These are phyloP conservation scores for Xylaria sp. DNA, from an alignment of 2,329 filamentous ascomycete genomes.

Conservation along the genomic window DNA sequence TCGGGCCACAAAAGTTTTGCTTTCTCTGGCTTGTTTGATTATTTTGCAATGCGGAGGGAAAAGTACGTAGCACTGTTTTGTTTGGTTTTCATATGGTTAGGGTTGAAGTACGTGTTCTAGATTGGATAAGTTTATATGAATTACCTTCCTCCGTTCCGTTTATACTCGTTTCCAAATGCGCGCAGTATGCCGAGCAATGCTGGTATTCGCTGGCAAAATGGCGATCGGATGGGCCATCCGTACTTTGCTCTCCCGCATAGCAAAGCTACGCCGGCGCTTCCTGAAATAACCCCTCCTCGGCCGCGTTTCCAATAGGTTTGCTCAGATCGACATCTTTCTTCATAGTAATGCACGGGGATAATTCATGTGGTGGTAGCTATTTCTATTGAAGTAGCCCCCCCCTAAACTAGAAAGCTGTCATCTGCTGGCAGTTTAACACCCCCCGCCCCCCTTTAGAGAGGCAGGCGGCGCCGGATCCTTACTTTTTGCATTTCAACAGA, in stretches of 20 bases:
- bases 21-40: conserved; percentile 7
- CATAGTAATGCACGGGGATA: neutral
- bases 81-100: conserved; percentile 8
- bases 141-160: conserved; percentile 23
- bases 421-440: neutral
- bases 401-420: neutral
- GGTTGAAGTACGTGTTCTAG: conserved; percentile 12
- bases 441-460: neutral
- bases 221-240: conserved; percentile 5
- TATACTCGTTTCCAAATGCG: conserved; percentile 5
- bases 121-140: conserved; percentile 10
- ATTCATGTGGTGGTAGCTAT: neutral
- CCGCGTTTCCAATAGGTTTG: neutral
- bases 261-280: neutral
- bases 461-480: neutral
- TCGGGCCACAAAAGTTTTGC: conserved; percentile 17
- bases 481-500: neutral
- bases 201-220: conserved; percentile 27
- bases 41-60: neutral
- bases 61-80: conserved; percentile 1
- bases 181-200: neutral
- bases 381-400: neutral
- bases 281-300: neutral
- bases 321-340: neutral
- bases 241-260: conserved; percentile 1